Conservation (phyloP, 805 yeast species). For the Lipomyces orientalis region DNA sequence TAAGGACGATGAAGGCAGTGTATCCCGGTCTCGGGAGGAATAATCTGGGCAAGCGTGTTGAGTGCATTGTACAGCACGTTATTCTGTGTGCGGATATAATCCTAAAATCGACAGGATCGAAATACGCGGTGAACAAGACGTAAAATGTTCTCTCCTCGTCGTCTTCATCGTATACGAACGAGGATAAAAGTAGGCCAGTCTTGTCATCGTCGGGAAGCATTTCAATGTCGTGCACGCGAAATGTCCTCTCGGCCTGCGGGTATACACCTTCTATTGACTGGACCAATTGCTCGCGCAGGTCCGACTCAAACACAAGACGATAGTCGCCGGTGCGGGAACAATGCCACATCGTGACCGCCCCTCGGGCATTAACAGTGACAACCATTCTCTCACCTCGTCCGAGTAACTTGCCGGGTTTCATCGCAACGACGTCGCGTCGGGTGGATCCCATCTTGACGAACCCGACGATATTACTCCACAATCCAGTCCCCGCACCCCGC, state of each 20-base stretch:
- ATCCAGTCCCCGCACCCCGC: constrained; percentile 42
- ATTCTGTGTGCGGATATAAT: constrained; percentile 70
- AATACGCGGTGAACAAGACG: constrained; percentile 60
- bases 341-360: constrained; percentile 57
- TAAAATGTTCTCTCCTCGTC: constrained; percentile 45
- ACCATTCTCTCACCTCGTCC: constrained; percentile 58
- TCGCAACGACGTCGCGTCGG: constrained; percentile 58
- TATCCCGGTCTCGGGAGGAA: constrained; percentile 62
- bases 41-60: constrained; percentile 53
- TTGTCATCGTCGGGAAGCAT: constrained; percentile 52
- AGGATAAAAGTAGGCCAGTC: constrained; percentile 57
- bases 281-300: constrained; percentile 48
- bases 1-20: constrained; percentile 66
- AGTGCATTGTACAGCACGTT: constrained; percentile 53
- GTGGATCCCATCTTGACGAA: constrained; percentile 39
- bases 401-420: constrained; percentile 59
- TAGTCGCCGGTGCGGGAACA: constrained; percentile 54
- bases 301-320: constrained; percentile 48
- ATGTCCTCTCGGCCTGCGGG: constrained; percentile 57
- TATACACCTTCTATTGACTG: constrained; percentile 54
- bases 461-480: constrained; percentile 41
- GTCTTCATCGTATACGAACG: constrained; percentile 48
- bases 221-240: constrained; percentile 68
- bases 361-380: constrained; percentile 51
- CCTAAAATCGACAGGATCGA: constrained; percentile 57